Evolutionary conservation across 176 grass and related monocot genomes (phyloP).

Genomic region (Oryza brachyantha): DNA sequence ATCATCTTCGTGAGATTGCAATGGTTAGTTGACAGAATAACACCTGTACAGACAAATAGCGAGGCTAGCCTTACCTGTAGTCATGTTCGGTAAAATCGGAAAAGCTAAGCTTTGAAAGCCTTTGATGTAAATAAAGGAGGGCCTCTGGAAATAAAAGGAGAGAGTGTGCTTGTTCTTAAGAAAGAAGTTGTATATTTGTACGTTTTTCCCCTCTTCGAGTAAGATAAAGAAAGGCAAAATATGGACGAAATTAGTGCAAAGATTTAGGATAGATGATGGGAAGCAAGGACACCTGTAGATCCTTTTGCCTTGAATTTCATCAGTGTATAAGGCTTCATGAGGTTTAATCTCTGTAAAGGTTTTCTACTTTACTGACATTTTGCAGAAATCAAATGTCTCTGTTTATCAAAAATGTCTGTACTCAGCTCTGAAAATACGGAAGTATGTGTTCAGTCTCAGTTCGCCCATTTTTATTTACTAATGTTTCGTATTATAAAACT

Average conservation of each 20-base stretch:
- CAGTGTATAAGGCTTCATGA: conserved; percentile 41
- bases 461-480: neutral
- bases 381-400: conserved; percentile 29
- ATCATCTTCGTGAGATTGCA: conserved; percentile 50
- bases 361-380: conserved; percentile 36
- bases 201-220: conserved; percentile 29
- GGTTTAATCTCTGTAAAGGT: conserved; percentile 43
- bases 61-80: conserved; percentile 73
- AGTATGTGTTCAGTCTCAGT: neutral
- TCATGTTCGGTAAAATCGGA: conserved; percentile 52
- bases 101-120: conserved; percentile 42
- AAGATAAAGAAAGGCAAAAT: conserved; percentile 40
- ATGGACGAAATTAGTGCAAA: conserved; percentile 39
- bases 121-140: conserved; percentile 96
- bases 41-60: conserved; percentile 95
- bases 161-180: conserved; percentile 50
- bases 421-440: neutral
- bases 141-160: conserved; percentile 69
- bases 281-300: conserved; percentile 74
- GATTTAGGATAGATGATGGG: conserved; percentile 67
- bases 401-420: neutral
- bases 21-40: conserved; percentile 41
- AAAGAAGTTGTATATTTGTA: conserved; percentile 78
- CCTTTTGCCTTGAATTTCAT: conserved; percentile 72
- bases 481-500: neutral